A percentile compares a stretch with the other conserved stretches of the same genome.
Evolutionary conservation across 192 early-diverging fungal species (phyloP).

Genomic region (Diversispora eburnea): DNA sequence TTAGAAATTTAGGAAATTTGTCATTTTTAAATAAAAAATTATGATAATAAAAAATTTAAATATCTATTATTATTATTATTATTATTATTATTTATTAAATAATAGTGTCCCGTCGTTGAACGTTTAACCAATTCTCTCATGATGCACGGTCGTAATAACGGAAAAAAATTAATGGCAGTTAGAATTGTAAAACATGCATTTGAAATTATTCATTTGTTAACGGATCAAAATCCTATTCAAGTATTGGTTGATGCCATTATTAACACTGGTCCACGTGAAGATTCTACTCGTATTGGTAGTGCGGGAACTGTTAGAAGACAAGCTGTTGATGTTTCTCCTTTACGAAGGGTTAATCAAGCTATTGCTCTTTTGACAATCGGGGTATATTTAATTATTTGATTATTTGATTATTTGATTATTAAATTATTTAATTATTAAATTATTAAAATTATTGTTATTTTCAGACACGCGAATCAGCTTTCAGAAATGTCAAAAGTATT

Average conservation of each 20-base stretch:
- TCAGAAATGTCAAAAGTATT: slow-evolving; percentile 99
- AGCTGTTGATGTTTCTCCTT: slow-evolving; percentile 98
- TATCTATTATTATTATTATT: no score
- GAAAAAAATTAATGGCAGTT: slow-evolving; percentile 98
- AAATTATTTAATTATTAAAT: background rate
- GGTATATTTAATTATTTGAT: slow-evolving; percentile 43
- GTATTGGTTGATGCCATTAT: slow-evolving; percentile 96
- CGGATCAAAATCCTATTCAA: slow-evolving; percentile 98
- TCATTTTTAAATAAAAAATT: no score
- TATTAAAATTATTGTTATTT: background rate
- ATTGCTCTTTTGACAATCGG: slow-evolving; percentile 92
- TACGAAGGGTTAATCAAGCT: slow-evolving; percentile 96
- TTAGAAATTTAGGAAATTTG: no score
- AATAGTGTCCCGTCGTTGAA: slow-evolving; percentile 94
- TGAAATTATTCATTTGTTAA: slow-evolving; percentile 98
- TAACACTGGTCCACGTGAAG: slow-evolving; percentile 99
- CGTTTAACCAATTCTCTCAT: slow-evolving; percentile 98
- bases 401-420: background rate
- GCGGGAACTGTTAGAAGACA: slow-evolving; percentile 97
- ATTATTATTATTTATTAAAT: background rate
- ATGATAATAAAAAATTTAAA: no score
- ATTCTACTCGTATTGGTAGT: slow-evolving; percentile 98
- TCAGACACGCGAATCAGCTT: slow-evolving; percentile 92
- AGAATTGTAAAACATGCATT: slow-evolving; percentile 99
- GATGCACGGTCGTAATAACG: slow-evolving; percentile 99